A percentile compares a stretch with the other conserved stretches of the same genome.
These are phyloP conservation scores for Auricularia sp. DNA, from an alignment of 768 basidiomycete genomes.

Conservation along the genomic window DNA sequence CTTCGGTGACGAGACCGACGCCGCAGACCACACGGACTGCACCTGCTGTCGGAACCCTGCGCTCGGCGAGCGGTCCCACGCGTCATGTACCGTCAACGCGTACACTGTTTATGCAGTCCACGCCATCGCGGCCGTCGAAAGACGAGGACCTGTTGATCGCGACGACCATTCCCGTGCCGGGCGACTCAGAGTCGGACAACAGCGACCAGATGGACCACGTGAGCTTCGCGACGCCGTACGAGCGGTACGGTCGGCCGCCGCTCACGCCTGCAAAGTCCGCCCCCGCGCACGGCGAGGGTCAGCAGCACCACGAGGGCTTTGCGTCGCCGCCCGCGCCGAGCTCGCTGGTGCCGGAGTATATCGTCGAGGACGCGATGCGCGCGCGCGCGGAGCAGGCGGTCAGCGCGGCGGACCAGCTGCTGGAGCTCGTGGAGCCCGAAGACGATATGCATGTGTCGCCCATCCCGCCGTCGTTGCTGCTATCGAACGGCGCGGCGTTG, in stretches of 20 bases:
- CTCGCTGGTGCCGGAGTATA: conserved; percentile 27
- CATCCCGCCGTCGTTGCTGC: conserved; percentile 44
- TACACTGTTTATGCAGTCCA: conserved; percentile 1
- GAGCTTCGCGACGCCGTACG: conserved; percentile 64
- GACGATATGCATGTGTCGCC: conserved; percentile 46
- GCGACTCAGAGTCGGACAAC: conserved; percentile 61
- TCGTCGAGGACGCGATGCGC: conserved; percentile 74
- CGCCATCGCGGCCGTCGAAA: not conserved
- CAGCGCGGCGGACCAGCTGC: conserved; percentile 77
- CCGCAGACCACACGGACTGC: not conserved
- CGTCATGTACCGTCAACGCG: not conserved
- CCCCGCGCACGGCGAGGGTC: not conserved
- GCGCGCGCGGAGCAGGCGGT: conserved; percentile 89
- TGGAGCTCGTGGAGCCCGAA: conserved; percentile 79
- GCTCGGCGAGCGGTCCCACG: not conserved
- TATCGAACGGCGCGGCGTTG: conserved; percentile 22
- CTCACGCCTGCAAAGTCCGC: not conserved
- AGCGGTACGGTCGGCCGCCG: conserved; percentile 22
- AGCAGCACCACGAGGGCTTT: not conserved
- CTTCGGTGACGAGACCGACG: not conserved
- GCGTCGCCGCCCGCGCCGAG: not conserved
- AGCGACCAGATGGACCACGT: conserved; percentile 43
- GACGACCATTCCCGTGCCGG: conserved; percentile 64
- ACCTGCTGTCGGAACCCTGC: not conserved
- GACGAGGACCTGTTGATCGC: conserved; percentile 61